phyloP scores from a whole-genome alignment of 495 filamentous ascomycete species.

The Penicillium turbatum region DNA sequence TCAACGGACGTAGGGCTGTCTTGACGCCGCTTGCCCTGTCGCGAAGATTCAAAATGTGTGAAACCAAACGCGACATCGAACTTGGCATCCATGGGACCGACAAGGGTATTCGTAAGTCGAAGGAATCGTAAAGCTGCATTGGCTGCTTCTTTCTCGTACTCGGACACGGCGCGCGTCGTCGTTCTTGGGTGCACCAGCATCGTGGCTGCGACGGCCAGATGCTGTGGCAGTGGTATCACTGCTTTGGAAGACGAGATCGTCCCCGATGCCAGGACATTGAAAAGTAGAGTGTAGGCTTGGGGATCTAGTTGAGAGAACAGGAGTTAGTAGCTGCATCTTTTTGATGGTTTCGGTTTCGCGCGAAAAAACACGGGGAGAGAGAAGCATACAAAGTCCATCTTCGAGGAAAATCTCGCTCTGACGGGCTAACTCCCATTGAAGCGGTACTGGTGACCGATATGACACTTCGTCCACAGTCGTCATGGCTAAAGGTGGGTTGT shows the following conservation, averaged over 20 bases:
- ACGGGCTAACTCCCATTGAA: conserved; percentile 59
- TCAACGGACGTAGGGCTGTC: conserved; percentile 15
- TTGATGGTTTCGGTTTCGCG: background rate
- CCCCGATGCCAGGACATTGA: conserved; percentile 58
- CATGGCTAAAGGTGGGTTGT: conserved; percentile 15
- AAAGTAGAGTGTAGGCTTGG: conserved; percentile 64
- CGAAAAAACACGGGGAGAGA: background rate
- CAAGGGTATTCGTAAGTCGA: conserved; percentile 47
- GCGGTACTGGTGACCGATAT: conserved; percentile 49
- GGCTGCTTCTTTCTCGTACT: conserved; percentile 50
- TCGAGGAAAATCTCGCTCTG: conserved; percentile 71
- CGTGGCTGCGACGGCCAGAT: conserved; percentile 64
- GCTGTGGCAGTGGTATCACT: conserved; percentile 48
- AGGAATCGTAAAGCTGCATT: conserved; percentile 56
- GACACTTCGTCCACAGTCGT: conserved; percentile 15
- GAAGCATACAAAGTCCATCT: conserved; percentile 61
- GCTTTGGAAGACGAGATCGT: conserved; percentile 40
- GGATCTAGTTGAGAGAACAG: conserved; percentile 47
- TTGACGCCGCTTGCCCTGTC: conserved; percentile 30
- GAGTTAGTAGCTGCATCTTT: conserved; percentile 8
- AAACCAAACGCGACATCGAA: conserved; percentile 55
- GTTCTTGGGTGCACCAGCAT: conserved; percentile 66
- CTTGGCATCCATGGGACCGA: conserved; percentile 48
- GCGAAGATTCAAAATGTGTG: conserved; percentile 31
- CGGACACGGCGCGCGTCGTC: conserved; percentile 55